Evolutionary conservation across 2,329 filamentous ascomycete species (phyloP), one percentile per base, ranked within the genome.

Genomic region (Fusarium continuum): DNA sequence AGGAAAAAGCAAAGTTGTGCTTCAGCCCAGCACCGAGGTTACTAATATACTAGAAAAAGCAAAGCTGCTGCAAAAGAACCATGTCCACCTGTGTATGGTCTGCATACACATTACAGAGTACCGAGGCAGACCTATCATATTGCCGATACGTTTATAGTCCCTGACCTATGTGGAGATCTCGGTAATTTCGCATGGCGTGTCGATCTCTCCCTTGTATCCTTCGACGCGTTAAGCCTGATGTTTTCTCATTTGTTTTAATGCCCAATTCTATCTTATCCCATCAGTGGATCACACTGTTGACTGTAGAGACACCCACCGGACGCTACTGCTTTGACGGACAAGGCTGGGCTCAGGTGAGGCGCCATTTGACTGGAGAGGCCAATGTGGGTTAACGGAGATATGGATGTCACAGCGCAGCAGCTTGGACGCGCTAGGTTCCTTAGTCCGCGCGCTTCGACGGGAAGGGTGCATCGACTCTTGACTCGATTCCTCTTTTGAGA

Each of bases 271-370:
- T n/a, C n/a, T 31, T 23, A 11, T 23, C 36, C 23, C 19, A 14
- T 22, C 16, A 48, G 46, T 32, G 25, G 20, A 35, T 35, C 40
- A 35, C 14, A 14, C 38, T 28, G 57, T 65, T 56, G 56, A 53
- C 32, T 39, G 26, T 23, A 34, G 31, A 40, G n/a, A 60, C 49
- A 59, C 55, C 50, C 66, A 70, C 68, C 68, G 68, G 47, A 71
- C 64, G 60, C 68, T 68, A 70, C 59, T 54, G 58, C 38, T 60
- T 48, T 53, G 53, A 46, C 26, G 38, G 22, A 55, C 47, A 51
- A 58, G 49, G 54, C 58, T 60, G 49, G 48, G 26, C 50, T 70
- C 68, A 65, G 68, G 61, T 70, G 68, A 70, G 68, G 68, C 64
- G 59, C 40, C 56, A 29, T 8, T 11, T 36, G 35, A 32, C 46